Evolutionary conservation across 768 basidiomycete species (phyloP), one percentile per base, ranked within the genome.

Genomic region (Xerocomus spinulosus): DNA sequence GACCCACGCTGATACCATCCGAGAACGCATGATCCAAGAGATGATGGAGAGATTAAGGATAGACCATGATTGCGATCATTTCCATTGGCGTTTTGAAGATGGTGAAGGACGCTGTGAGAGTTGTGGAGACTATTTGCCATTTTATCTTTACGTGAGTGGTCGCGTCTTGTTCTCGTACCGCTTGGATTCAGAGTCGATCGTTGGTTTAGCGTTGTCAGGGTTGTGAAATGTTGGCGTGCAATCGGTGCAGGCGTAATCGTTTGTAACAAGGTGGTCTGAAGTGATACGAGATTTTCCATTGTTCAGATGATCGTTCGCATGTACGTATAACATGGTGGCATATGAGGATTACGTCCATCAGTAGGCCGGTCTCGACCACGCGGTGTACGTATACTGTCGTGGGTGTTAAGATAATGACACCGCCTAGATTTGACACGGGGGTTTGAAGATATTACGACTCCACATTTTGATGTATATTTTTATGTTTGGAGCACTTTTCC

Each of bases 41-140:
- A 66, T 60, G 55, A 70, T 67, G 42, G 71, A 70, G 2, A 47
- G 68, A 4, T 64, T 86, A 28, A 63, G 79, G 12, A 62, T 67
- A 8, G 73, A 79, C 50, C 85, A 85, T 56, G 72, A 80, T 5
- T 87, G 84, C 47, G 18, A 50, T 9, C 67, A 72, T 4, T 66
- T 64, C 40, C 42, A 17, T 0, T 83, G 82, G 80, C 62, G 55
- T 25, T 72, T 72, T 24, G 65, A 71, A 0, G 2, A 59, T 9
- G 79, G 78, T 0, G 71, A 68, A 0, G 77, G 73, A 9, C 34
- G 26, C n/a, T 83, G 81, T 46, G 73, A 80, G 42, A 69, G 61
- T 46, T 82, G 82, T 50, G 57, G 63, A 13, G 46, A 62, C 34
- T 45, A 63, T 20, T 3, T 47, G 30, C 46, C 46, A 3, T 13